A percentile compares a stretch with the other conserved stretches of the same genome.
These are phyloP conservation scores for Neurospora sp. DNA, from an alignment of 495 filamentous ascomycete species.

Conservation along the genomic window DNA sequence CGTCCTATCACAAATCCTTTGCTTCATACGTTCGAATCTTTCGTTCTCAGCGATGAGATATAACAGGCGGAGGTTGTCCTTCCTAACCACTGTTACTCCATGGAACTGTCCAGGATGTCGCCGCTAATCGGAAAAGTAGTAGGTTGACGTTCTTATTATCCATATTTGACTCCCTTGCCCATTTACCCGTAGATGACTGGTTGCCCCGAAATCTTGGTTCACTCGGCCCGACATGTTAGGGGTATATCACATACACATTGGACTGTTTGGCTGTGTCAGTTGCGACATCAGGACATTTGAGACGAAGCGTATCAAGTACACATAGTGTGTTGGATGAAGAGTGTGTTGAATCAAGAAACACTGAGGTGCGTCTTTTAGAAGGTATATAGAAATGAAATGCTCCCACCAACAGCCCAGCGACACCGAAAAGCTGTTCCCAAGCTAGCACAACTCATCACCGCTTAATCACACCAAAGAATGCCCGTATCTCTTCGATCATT, in stretches of 20 bases:
- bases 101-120: neutral
- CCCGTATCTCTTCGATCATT: neutral
- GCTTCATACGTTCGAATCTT: neutral
- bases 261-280: neutral
- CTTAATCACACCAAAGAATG: neutral
- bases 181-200: neutral
- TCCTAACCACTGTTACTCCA: neutral
- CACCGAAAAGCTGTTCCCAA: neutral
- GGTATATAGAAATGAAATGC: neutral
- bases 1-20: neutral
- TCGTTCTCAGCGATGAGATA: neutral
- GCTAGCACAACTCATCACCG: neutral
- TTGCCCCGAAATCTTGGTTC: neutral
- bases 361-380: neutral
- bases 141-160: neutral
- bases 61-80: neutral
- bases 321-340: neutral
- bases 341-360: neutral
- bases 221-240: neutral
- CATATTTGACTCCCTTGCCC: neutral
- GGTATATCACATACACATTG: neutral
- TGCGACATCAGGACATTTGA: neutral
- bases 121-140: neutral
- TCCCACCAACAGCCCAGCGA: neutral
- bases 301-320: neutral